Conservation (phyloP, 768 basidiomycete species). For the Agaricus subrufescens region DNA sequence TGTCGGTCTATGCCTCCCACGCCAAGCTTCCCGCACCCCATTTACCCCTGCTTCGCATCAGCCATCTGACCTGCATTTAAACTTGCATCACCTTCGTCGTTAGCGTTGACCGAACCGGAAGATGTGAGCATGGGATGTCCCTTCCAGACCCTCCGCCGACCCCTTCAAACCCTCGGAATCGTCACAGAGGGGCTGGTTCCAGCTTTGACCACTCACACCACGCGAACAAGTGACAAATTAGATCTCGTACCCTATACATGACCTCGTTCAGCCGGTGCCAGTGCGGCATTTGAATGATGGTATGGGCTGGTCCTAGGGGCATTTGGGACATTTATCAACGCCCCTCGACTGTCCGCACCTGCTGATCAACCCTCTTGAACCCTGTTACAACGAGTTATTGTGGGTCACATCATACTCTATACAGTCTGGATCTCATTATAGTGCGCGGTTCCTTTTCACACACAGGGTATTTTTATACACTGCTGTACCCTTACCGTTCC, state of each 20-base stretch:
- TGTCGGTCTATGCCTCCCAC: constrained; percentile 2
- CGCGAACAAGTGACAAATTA: not conserved
- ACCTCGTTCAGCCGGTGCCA: not conserved
- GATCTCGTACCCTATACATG: not conserved
- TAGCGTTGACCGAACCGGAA: not conserved
- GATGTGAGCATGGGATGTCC: not conserved
- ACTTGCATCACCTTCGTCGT: not conserved
- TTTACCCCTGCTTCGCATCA: constrained; percentile 3
- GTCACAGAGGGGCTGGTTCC: not conserved
- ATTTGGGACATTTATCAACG: not conserved
- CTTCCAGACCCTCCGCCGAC: no score
- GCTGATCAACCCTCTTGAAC: not conserved
- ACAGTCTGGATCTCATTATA: not conserved
- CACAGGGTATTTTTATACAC: not conserved
- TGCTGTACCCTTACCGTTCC: not conserved
- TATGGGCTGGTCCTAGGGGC: not conserved
- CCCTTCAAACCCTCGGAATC: not conserved
- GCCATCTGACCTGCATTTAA: constrained; percentile 4
- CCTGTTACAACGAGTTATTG: not conserved
- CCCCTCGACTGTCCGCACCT: not conserved
- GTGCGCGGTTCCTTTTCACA: not conserved
- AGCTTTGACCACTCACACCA: not conserved
- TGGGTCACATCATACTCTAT: constrained; percentile 6
- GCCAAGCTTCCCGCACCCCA: constrained; percentile 7
- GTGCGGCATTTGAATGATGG: constrained; percentile 1